Conservation (phyloP, 1,284 basidiomycete genomes). For the Melampsora larici-populina region DNA sequence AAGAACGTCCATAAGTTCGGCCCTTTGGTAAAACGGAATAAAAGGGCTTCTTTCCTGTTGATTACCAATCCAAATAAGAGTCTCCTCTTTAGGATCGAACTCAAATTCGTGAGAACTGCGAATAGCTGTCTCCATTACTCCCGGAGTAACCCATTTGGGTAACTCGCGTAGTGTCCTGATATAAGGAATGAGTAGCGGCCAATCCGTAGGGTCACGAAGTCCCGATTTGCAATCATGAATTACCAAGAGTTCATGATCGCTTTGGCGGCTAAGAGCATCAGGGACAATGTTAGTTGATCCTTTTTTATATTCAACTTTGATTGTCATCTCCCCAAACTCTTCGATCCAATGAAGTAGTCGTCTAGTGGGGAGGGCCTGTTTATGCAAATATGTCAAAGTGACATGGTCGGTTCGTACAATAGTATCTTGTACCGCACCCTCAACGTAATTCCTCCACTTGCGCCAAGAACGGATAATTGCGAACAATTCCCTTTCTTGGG, state of each 20-base stretch:
- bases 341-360: conserved; percentile 56
- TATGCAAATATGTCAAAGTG: conserved; percentile 55
- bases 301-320: conserved; percentile 52
- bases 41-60: not conserved
- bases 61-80: not conserved
- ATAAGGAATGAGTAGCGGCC: conserved; percentile 7
- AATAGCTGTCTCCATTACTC: not conserved
- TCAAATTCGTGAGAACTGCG: not conserved
- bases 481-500: conserved; percentile 44
- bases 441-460: conserved; percentile 41
- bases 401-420: conserved; percentile 56
- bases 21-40: not conserved
- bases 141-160: not conserved
- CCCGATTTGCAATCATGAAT: not conserved
- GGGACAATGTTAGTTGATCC: conserved; percentile 55
- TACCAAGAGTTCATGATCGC: conserved; percentile 4
- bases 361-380: conserved; percentile 53
- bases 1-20: not conserved
- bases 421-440: conserved; percentile 50
- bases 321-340: conserved; percentile 53
- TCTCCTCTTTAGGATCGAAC: not conserved
- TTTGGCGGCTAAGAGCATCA: conserved; percentile 53
- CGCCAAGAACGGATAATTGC: conserved; percentile 44
- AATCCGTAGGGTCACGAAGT: not conserved
- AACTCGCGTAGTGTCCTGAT: not conserved